Conservation (phyloP, 1,284 basidiomycete species). For the Cryptococcus deneoformans region DNA sequence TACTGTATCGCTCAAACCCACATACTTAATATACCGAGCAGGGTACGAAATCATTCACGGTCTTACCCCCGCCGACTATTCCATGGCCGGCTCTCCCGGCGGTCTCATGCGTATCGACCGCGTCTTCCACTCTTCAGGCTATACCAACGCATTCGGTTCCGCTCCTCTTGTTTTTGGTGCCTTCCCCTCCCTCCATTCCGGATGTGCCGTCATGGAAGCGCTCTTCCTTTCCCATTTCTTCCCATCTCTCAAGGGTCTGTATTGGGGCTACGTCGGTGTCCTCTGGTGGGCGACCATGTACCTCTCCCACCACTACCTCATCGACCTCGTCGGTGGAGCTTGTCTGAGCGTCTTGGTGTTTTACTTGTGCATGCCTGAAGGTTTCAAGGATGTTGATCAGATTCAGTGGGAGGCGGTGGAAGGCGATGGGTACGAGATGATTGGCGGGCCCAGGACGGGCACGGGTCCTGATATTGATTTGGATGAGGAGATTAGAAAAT, state of each 20-base stretch:
- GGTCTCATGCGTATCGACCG: conserved; percentile 90
- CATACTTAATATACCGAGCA: conserved; percentile 22
- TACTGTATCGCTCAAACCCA: too few species aligned
- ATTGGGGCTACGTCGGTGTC: conserved; percentile 82
- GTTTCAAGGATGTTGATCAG: conserved; percentile 63
- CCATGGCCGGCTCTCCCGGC: conserved; percentile 86
- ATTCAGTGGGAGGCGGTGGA: conserved; percentile 45
- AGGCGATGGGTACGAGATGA: conserved; percentile 35
- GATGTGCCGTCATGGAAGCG: conserved; percentile 86
- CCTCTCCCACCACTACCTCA: conserved; percentile 94
- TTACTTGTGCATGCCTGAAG: conserved; percentile 81
- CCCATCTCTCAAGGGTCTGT: conserved; percentile 62
- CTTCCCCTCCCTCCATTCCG: conserved; percentile 92
- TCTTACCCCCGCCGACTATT: conserved; percentile 88
- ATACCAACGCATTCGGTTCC: conserved; percentile 77
- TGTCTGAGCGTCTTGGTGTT: conserved; percentile 85
- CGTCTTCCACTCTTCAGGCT: conserved; percentile 74
- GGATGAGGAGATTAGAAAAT: conserved; percentile 48
- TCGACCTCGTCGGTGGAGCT: conserved; percentile 92
- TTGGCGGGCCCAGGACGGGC: conserved; percentile 17
- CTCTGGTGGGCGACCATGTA: conserved; percentile 99
- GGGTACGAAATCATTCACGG: conserved; percentile 99
- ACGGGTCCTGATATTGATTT: conserved; percentile 31
- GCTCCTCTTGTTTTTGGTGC: conserved; percentile 96
- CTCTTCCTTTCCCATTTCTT: conserved; percentile 96